Base-by-base conservation (phyloP, 1,139 yeast species). In the Pichia sp. region DNA sequence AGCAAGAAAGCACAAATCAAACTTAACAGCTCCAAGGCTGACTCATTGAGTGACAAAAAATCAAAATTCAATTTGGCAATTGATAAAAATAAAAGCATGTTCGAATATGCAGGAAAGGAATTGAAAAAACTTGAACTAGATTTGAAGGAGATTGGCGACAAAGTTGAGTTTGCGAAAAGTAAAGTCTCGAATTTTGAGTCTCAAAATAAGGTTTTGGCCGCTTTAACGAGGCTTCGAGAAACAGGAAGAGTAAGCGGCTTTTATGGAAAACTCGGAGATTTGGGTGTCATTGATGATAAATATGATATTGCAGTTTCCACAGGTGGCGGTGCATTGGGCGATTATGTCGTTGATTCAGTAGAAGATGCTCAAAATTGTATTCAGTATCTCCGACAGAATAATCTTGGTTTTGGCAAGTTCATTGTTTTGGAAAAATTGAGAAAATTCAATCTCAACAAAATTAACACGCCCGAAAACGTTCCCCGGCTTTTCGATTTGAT, bases 251-350 rank as follows among this genome's bases (percentile, higher is more conserved):
- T 95, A 40, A 74, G 74, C 16, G 99, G 98, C 0, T 89, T 91
- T 60, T 78, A 87, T 65, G 99, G 98, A 0, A 75, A 97, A 53
- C 71, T 95, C 19, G 99, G 99, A 16, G 96, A 88, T 60, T 72
- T 95, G 47, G 99, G 97, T 16, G 77, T 80, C 1, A 93, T 93
- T 59, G 96, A 89, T 63, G 88, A 86, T 60, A 78, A 79, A 62
- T 95, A 87, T 66, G 99, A 95, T 69, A 79, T 90, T 49, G 99
- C 99, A 0, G 82, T 95, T 22, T 90, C 98, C 0, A 93, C 99
- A 0, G 99, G 97, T 0, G 89, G 95, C 61, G 91, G 96, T 1
- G 84, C 93, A 9, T 73, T 95, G 53, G 96, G 91, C 64, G 93
- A 95, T 51, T 82, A 90, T 75, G 98, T 95, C 19, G 98, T 95